These are phyloP conservation scores for Metarhizium robertsii DNA, from an alignment of 2,329 filamentous ascomycete genomes.

Conservation along the genomic window DNA sequence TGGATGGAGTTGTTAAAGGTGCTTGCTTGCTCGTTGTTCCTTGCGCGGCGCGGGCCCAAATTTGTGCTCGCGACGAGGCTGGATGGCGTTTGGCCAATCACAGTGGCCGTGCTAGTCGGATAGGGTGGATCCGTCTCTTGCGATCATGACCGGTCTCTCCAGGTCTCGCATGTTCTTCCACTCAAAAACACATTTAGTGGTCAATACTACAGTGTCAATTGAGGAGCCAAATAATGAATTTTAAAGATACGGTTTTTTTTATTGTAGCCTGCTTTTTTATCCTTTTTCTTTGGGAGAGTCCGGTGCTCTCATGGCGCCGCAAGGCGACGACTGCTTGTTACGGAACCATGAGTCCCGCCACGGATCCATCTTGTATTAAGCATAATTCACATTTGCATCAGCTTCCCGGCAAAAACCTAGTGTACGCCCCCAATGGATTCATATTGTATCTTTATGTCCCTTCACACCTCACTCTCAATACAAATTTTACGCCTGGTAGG, in stretches of 20 bases:
- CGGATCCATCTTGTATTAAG: neutral
- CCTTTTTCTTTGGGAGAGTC: no score
- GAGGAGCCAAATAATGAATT: no score
- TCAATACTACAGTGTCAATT: no score
- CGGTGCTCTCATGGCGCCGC: constrained; percentile 1
- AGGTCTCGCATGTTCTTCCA: no score
- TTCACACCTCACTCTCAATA: neutral
- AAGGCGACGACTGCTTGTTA: constrained; percentile 10
- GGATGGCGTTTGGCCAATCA: constrained; percentile 18
- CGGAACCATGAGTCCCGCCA: neutral
- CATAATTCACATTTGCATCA: neutral
- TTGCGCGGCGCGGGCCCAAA: constrained; percentile 22
- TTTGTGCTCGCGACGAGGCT: constrained; percentile 29
- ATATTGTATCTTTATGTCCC: neutral
- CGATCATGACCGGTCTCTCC: neutral
- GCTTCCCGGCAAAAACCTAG: neutral
- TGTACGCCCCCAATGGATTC: neutral
- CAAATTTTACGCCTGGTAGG: constrained; percentile 83
- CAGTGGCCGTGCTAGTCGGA: no score
- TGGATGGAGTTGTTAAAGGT: constrained; percentile 6
- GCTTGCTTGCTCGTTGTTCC: constrained; percentile 1
- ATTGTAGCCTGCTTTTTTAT: no score
- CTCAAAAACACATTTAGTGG: no score
- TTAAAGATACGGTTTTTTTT: no score
- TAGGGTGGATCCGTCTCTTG: neutral